Percentiles rank a stretch among this genome's conserved stretches.
These are phyloP conservation scores for Articulospora tetracladia DNA, from an alignment of 495 filamentous ascomycete species.

Conservation along the genomic window DNA sequence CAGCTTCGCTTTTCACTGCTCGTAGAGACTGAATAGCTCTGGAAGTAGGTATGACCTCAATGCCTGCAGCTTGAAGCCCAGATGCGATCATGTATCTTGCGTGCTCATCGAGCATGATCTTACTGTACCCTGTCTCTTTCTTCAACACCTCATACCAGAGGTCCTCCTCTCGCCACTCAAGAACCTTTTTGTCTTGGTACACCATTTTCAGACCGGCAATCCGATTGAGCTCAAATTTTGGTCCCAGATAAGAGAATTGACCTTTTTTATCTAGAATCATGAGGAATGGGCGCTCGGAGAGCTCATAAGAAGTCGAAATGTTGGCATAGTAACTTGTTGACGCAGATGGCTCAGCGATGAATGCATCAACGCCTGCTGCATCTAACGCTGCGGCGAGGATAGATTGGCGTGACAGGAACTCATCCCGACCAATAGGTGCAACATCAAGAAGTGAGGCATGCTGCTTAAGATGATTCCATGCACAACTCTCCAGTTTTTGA, in stretches of 20 bases:
- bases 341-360: slow-evolving; percentile 27
- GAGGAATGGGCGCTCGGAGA: slow-evolving; percentile 29
- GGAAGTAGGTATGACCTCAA: slow-evolving; percentile 23
- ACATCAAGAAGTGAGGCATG: slow-evolving; percentile 19
- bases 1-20: slow-evolving; percentile 25
- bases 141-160: slow-evolving; percentile 25
- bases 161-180: slow-evolving; percentile 24
- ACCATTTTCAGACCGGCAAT: slow-evolving; percentile 27
- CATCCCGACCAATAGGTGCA: slow-evolving; percentile 20
- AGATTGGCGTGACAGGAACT: slow-evolving; percentile 23
- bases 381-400: slow-evolving; percentile 20
- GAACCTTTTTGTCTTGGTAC: slow-evolving; percentile 19
- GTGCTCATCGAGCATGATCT: slow-evolving; percentile 30
- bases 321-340: slow-evolving; percentile 27
- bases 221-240: slow-evolving; percentile 26
- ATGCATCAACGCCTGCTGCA: slow-evolving; percentile 23
- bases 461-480: slow-evolving; percentile 16
- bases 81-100: slow-evolving; percentile 26
- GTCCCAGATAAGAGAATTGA: slow-evolving; percentile 25
- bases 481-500: slow-evolving; percentile 14
- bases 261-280: slow-evolving; percentile 20
- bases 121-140: slow-evolving; percentile 13
- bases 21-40: slow-evolving; percentile 19
- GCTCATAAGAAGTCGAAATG: slow-evolving; percentile 23
- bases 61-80: slow-evolving; percentile 20